Conservation (phyloP, 169 alveolate species). For the Cryptosporidium sp. region DNA sequence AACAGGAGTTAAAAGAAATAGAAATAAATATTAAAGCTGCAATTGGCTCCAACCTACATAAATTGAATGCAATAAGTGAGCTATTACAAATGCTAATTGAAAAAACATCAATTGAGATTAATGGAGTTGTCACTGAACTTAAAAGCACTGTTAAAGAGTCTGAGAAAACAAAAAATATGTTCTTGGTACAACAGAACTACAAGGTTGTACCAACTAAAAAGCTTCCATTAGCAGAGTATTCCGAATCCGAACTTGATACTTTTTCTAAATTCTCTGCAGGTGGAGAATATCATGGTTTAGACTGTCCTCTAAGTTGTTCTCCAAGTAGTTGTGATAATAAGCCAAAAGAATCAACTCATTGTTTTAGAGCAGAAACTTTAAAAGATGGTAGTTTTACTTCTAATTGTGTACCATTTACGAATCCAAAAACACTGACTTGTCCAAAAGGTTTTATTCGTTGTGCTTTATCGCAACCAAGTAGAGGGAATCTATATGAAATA, state of each 20-base stretch:
- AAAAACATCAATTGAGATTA: slow-evolving; percentile 35
- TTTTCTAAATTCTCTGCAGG: slow-evolving; percentile 48
- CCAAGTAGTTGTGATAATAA: slow-evolving; percentile 68
- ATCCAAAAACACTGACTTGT: slow-evolving; percentile 37
- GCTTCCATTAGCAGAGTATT: slow-evolving; percentile 70
- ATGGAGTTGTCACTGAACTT: slow-evolving; percentile 47
- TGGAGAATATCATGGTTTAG: slow-evolving; percentile 71
- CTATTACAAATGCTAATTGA: slow-evolving; percentile 59
- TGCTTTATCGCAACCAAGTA: slow-evolving; percentile 72
- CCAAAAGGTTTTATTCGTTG: slow-evolving; percentile 66
- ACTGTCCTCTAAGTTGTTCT: slow-evolving; percentile 68
- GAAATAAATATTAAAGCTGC: slow-evolving; percentile 73
- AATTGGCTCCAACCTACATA: slow-evolving; percentile 63
- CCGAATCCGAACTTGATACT: slow-evolving; percentile 42
- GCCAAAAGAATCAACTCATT: slow-evolving; percentile 58
- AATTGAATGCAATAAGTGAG: slow-evolving; percentile 59
- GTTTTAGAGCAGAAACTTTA: slow-evolving; percentile 60
- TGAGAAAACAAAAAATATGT: slow-evolving; percentile 39
- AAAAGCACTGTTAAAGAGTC: slow-evolving; percentile 33
- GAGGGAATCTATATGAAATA: slow-evolving; percentile 70
- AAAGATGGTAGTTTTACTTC: slow-evolving; percentile 58
- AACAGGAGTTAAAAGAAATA: slow-evolving; percentile 68
- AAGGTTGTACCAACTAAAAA: slow-evolving; percentile 67
- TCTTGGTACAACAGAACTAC: slow-evolving; percentile 47
- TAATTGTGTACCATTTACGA: slow-evolving; percentile 55